Conservation (phyloP, 176 grass and related monocot species). For the barley (Hordeum vulgare) region DNA sequence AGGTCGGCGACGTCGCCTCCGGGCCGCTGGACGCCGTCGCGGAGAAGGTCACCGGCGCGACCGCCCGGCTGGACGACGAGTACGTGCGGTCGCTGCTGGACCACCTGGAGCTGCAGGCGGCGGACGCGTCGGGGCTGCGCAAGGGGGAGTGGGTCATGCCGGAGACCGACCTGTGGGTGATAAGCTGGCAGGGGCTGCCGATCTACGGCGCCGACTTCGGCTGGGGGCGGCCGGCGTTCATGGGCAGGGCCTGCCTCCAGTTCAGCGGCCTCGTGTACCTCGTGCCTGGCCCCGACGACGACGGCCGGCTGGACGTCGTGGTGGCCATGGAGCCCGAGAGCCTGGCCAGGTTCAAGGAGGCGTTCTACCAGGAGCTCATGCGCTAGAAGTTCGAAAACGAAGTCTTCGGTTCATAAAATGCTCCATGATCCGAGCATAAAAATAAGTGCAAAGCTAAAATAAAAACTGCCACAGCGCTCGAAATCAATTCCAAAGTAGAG, state of each 20-base stretch:
- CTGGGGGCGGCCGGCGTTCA: slow-evolving; percentile 46
- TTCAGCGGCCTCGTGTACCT: slow-evolving; percentile 35
- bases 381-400: too few relatives aligned
- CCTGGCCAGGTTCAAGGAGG: slow-evolving; percentile 18
- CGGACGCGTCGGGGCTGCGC: background rate
- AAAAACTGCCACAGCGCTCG: too few relatives aligned
- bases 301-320: slow-evolving; percentile 17
- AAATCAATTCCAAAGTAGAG: too few relatives aligned
- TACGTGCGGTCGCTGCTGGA: slow-evolving; percentile 35
- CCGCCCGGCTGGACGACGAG: slow-evolving; percentile 23
- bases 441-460: too few relatives aligned
- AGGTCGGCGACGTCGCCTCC: background rate
- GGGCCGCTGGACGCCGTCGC: slow-evolving; percentile 7
- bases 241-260: slow-evolving; percentile 26
- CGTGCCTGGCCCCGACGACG: slow-evolving; percentile 17
- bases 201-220: slow-evolving; percentile 64
- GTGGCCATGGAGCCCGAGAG: slow-evolving; percentile 32
- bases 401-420: too few relatives aligned
- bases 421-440: too few relatives aligned
- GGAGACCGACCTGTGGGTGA: slow-evolving; percentile 33
- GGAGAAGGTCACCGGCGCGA: slow-evolving; percentile 23
- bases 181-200: slow-evolving; percentile 56
- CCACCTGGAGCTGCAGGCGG: slow-evolving; percentile 22
- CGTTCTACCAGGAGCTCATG: background rate
- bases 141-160: slow-evolving; percentile 39